phyloP scores from a whole-genome alignment of 1,284 basidiomycete genomes.

The Ganoderma meredithae region DNA sequence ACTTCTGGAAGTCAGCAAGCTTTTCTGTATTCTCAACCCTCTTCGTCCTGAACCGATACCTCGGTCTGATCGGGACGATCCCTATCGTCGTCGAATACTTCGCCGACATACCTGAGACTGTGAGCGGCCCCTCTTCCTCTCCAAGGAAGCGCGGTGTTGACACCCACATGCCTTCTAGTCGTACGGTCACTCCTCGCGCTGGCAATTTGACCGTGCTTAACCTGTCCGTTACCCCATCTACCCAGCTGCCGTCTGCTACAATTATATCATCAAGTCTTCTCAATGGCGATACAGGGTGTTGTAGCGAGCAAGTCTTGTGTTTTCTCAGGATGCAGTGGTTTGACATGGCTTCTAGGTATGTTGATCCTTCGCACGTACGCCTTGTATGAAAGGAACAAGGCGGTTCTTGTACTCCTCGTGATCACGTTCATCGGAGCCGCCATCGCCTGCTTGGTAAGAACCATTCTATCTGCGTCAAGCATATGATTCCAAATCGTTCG shows the following conservation, averaged over 20 bases:
- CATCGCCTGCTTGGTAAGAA: conserved; percentile 24
- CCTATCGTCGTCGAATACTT: conserved; percentile 30
- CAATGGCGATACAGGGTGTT: conserved; percentile 14
- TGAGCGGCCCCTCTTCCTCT: conserved; percentile 1
- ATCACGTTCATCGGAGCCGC: conserved; percentile 19
- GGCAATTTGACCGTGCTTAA: background rate
- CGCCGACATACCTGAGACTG: conserved; percentile 20
- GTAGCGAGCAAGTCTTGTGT: conserved; percentile 12
- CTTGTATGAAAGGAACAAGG: conserved; percentile 24
- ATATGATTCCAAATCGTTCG: background rate
- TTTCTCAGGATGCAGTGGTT: background rate
- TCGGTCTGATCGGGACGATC: conserved; percentile 23
- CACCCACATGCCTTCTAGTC: background rate
- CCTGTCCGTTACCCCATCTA: background rate
- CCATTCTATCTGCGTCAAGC: background rate
- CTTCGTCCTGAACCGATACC: conserved; percentile 31
- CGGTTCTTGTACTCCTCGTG: conserved; percentile 21
- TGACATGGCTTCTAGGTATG: conserved; percentile 13
- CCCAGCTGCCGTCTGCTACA: conserved; percentile 23
- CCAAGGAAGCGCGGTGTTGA: background rate
- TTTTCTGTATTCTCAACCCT: conserved; percentile 22
- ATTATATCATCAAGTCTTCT: conserved; percentile 22
- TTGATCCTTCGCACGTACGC: conserved; percentile 28
- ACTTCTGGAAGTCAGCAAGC: conserved; percentile 30
- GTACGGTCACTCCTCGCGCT: background rate